Base-by-base conservation (phyloP, 1,284 basidiomycete genomes). In the Naganishia cerealis region DNA sequence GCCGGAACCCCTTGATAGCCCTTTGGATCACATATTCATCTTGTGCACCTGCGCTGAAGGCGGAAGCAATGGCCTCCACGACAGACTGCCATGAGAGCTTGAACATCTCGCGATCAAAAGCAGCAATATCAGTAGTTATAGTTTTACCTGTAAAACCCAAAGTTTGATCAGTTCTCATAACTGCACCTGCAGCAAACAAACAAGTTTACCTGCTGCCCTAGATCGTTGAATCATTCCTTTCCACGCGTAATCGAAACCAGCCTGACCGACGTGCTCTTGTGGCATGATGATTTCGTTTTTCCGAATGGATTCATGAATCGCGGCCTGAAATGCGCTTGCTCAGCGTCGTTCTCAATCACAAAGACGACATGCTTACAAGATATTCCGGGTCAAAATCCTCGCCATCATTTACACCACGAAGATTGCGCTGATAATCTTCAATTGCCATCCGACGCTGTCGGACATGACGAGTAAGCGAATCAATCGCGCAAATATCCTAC, bases 221-320 rank as follows among this genome's bases (percentile, higher is more conserved):
- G 94, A 88, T 43, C 94, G 87, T 57, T 88, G 82, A 58, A 98
- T 85, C 36, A 99, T 83, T 74, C 96, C 93, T 79, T 98, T 98
- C 96, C 96, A 99, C 7, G 95, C 92, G 77, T 96, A 98, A 75
- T 99, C 96, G 77, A 99, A 99, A 0, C 96, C 96, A 46, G 96
- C 86, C 78, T 94, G 92, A 1, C 96, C 96, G 5, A 88, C 90
- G 76, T 99, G 96, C 77, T 99, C 96, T 80, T 99, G 94, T 0
- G 96, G 95, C 88, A 99, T 91, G 59, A 99, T 87, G 71, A 99
- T 98, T 82, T 99, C 96, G 56, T 88, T 85, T 80, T 91, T 94
- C 57, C 91, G 88, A 75, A 99, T 95, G 4, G 90, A 92, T 72
- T 98, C 94, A 75, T 95, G 99, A 68, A 98, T 92, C 46, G 85